Conservation (phyloP, 2,329 filamentous ascomycete genomes). For the Fonsecaea erecta region DNA sequence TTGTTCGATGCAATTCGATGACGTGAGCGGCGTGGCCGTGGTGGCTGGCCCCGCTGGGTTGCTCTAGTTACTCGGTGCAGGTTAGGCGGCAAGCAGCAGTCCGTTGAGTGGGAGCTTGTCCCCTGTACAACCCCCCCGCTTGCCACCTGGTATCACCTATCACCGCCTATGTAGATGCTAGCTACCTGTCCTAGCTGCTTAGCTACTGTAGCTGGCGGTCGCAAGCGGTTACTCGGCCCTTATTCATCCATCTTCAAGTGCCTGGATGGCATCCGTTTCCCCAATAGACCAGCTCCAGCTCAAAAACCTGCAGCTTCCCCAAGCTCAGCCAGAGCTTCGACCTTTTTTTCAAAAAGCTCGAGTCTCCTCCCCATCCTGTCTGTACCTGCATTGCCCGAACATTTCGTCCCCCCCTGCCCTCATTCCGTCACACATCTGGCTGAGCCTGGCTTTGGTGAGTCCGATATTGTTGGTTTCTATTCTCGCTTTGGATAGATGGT, state of each 20-base stretch:
- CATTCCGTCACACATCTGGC: not conserved
- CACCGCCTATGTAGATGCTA: not conserved
- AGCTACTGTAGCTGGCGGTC: not conserved
- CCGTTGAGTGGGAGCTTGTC: not conserved
- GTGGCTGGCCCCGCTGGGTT: not conserved
- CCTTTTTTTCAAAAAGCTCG: constrained; percentile 7
- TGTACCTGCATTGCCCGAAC: constrained; percentile 18
- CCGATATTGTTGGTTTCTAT: not conserved
- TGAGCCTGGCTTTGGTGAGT: constrained; percentile 5
- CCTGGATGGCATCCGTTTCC: constrained; percentile 10
- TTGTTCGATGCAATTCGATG: constrained; percentile 12
- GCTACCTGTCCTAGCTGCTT: not conserved
- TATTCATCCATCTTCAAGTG: constrained; percentile 14
- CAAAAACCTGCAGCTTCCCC: constrained; percentile 20
- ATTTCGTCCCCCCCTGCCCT: constrained; percentile 2
- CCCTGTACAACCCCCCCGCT: not conserved
- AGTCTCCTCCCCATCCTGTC: not conserved
- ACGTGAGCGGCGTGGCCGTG: constrained; percentile 13
- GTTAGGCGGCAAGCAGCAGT: not conserved
- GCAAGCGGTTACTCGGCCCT: constrained; percentile 6
- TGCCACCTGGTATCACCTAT: not conserved
- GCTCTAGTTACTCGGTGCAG: constrained; percentile 10
- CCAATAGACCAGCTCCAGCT: constrained; percentile 21
- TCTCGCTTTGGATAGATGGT: not conserved
- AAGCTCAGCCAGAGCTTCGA: constrained; percentile 10